These are phyloP conservation scores for Teunomyces stri DNA, from an alignment of 805 yeast genomes.

Conservation along the genomic window DNA sequence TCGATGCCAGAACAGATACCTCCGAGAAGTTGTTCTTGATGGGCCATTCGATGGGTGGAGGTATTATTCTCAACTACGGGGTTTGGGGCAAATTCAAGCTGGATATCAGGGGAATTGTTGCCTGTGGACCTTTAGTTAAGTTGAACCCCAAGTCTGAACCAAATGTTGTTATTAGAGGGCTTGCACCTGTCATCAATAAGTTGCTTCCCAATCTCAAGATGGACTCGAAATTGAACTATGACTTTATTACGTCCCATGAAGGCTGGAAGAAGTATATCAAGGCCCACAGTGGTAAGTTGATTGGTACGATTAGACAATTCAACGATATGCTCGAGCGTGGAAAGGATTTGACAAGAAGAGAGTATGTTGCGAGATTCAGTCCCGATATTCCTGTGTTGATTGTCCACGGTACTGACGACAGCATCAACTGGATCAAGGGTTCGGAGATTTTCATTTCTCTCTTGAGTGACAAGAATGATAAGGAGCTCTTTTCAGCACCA, in stretches of 20 bases:
- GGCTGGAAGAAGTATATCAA: slow-evolving; percentile 46
- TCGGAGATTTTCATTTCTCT: slow-evolving; percentile 41
- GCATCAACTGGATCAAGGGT: slow-evolving; percentile 53
- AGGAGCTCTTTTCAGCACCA: slow-evolving; percentile 22
- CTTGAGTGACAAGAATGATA: slow-evolving; percentile 31
- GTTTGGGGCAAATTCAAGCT: slow-evolving; percentile 51
- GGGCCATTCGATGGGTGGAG: slow-evolving; percentile 87
- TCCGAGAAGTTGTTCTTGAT: slow-evolving; percentile 47
- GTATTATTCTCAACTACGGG: slow-evolving; percentile 61
- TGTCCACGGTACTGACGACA: slow-evolving; percentile 63
- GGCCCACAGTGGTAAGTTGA: slow-evolving; percentile 35
- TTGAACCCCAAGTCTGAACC: slow-evolving; percentile 62
- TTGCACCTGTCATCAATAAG: slow-evolving; percentile 38
- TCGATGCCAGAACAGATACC: slow-evolving; percentile 30
- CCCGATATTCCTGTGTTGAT: slow-evolving; percentile 50
- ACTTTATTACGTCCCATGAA: slow-evolving; percentile 52
- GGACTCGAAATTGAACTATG: slow-evolving; percentile 54
- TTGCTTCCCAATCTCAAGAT: slow-evolving; percentile 49
- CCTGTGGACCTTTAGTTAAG: slow-evolving; percentile 58
- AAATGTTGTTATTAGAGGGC: slow-evolving; percentile 36
- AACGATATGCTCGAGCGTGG: slow-evolving; percentile 66
- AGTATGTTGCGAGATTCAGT: slow-evolving; percentile 33
- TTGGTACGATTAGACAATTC: slow-evolving; percentile 56
- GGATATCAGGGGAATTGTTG: slow-evolving; percentile 45
- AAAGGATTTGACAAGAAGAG: slow-evolving; percentile 40